phyloP scores from a whole-genome alignment of 176 grass and related monocot genomes.

The Oryza nivara region DNA sequence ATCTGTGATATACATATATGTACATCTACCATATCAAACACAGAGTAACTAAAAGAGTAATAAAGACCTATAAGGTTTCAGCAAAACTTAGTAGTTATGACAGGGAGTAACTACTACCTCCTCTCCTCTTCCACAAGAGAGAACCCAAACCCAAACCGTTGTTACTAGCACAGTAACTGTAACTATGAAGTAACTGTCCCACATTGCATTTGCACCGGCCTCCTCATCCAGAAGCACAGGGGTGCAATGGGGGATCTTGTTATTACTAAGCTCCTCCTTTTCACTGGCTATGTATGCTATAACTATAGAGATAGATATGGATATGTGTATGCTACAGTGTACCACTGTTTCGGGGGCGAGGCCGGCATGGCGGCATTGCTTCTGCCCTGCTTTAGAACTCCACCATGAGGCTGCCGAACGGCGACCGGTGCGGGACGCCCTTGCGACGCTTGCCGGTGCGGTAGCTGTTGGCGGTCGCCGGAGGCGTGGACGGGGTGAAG shows the following conservation, averaged over 20 bases:
- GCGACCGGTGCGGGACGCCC: slow-evolving; percentile 87
- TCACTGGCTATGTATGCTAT: slow-evolving; percentile 7
- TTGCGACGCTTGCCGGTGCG: slow-evolving; percentile 79
- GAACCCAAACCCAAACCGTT: slow-evolving; percentile 39
- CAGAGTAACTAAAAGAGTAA: neutral
- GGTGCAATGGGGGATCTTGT: slow-evolving; percentile 37
- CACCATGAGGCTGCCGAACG: slow-evolving; percentile 78
- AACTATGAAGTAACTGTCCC: slow-evolving; percentile 13
- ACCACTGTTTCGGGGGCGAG: neutral
- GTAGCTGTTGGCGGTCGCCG: slow-evolving; percentile 57
- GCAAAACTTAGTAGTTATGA: slow-evolving; percentile 45
- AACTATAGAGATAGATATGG: slow-evolving; percentile 24
- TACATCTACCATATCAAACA: slow-evolving; percentile 42
- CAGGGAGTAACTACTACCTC: slow-evolving; percentile 27
- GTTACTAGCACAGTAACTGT: slow-evolving; percentile 37
- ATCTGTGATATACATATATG: slow-evolving; percentile 47
- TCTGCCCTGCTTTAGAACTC: slow-evolving; percentile 49
- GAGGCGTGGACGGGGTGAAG: slow-evolving; percentile 71
- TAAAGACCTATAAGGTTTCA: slow-evolving; percentile 7
- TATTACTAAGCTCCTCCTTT: slow-evolving; percentile 50
- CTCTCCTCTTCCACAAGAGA: neutral
- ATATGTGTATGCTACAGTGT: slow-evolving; percentile 49
- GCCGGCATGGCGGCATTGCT: neutral
- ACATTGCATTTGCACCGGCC: slow-evolving; percentile 51
- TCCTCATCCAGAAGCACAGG: slow-evolving; percentile 56